phyloP scores from a whole-genome alignment of 371 early-diverging fungal species.

The Mucor racemosus region DNA sequence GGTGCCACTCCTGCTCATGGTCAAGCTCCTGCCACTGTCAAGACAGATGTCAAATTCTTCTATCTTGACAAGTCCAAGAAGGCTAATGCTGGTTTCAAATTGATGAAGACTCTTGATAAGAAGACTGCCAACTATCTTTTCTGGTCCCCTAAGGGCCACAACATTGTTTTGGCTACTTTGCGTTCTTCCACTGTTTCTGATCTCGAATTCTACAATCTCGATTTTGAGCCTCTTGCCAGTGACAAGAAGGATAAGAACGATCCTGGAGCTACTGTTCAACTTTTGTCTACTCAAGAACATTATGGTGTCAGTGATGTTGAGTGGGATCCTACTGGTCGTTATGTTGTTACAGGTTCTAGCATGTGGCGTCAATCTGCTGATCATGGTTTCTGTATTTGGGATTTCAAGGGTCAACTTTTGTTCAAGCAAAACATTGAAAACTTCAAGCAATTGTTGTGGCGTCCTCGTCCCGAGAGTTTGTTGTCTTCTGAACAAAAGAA shows the following conservation, averaged over 20 bases:
- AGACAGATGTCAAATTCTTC: constrained; percentile 85
- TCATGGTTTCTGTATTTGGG: constrained; percentile 93
- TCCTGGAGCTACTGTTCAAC: constrained; percentile 55
- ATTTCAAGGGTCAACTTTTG: constrained; percentile 86
- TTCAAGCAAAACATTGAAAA: constrained; percentile 75
- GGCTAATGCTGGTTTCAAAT: constrained; percentile 68
- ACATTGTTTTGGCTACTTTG: constrained; percentile 88
- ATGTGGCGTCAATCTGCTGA: constrained; percentile 85
- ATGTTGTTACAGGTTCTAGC: constrained; percentile 85
- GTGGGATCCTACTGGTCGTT: constrained; percentile 99
- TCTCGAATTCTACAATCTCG: constrained; percentile 93
- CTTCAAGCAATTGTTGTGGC: constrained; percentile 95
- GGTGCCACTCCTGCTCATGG: constrained; percentile 50
- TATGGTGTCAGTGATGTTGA: constrained; percentile 94
- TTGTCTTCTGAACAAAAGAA: constrained; percentile 83
- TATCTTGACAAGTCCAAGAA: constrained; percentile 64
- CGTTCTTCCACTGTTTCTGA: constrained; percentile 80
- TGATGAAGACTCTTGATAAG: constrained; percentile 69
- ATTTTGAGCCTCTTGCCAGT: constrained; percentile 68
- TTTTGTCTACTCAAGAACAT: constrained; percentile 83
- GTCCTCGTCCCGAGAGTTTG: constrained; percentile 91
- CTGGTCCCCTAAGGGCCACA: constrained; percentile 98
- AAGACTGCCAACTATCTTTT: constrained; percentile 83
- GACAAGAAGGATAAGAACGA: constrained; percentile 61
- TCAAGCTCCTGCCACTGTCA: constrained; percentile 60